These are phyloP conservation scores for Galium porrigens DNA, from an alignment of 305 asterid species.

Conservation along the genomic window DNA sequence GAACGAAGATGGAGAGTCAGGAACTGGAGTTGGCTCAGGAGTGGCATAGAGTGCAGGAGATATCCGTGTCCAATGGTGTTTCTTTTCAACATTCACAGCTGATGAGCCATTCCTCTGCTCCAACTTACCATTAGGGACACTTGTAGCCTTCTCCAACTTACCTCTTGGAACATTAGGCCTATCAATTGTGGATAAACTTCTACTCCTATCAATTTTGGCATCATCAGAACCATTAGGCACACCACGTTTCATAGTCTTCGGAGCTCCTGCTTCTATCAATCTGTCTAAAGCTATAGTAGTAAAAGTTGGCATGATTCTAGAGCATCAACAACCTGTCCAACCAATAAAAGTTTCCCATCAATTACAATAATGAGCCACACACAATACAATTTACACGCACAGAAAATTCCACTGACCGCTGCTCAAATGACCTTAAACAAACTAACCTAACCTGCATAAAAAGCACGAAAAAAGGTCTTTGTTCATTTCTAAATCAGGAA, in stretches of 20 bases:
- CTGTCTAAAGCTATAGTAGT: constrained; percentile 74
- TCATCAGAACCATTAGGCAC: constrained; percentile 24
- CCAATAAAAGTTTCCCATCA: constrained; percentile 1
- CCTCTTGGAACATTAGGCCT: constrained; percentile 10
- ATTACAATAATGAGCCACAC: background rate
- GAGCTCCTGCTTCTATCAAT: constrained; percentile 51
- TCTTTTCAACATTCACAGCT: constrained; percentile 22
- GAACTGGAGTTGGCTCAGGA: constrained; percentile 71
- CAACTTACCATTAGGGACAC: constrained; percentile 23
- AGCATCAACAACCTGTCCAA: constrained; percentile 41
- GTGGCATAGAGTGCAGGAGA: constrained; percentile 88
- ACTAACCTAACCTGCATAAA: background rate
- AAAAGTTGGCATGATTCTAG: constrained; percentile 57
- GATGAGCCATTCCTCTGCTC: constrained; percentile 26
- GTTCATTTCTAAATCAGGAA: background rate
- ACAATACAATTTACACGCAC: background rate
- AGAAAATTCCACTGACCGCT: background rate
- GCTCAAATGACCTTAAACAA: background rate
- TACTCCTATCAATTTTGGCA: constrained; percentile 28
- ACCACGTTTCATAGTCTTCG: constrained; percentile 29
- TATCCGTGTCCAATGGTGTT: constrained; percentile 58
- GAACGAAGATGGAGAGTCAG: constrained; percentile 77
- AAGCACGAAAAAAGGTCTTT: background rate
- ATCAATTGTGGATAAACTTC: constrained; percentile 23
- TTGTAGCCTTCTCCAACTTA: constrained; percentile 31